Percentiles rank a stretch among this genome's conserved stretches.
phyloP scores from a whole-genome alignment of 176 grass and related monocot species.

The Aegilops umbellulata region DNA sequence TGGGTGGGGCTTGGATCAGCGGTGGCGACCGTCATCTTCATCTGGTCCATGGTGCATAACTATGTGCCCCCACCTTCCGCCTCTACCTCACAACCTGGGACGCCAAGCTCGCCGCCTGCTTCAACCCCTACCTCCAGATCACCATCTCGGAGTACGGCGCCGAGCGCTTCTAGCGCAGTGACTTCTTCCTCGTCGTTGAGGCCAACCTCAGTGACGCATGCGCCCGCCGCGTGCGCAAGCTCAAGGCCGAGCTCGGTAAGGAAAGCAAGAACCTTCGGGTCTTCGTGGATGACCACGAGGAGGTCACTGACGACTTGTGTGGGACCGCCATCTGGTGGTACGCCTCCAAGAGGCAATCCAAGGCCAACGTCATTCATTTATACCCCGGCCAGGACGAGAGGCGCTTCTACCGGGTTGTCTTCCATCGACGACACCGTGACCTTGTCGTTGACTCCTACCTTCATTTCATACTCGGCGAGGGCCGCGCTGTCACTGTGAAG shows the following conservation, averaged over 20 bases:
- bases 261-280: background rate
- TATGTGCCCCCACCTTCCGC: too few relatives aligned
- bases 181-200: too few relatives aligned
- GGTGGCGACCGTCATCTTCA: too few relatives aligned
- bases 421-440: slow-evolving; percentile 29
- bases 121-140: too few relatives aligned
- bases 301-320: slow-evolving; percentile 15
- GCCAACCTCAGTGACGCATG: too few relatives aligned
- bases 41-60: too few relatives aligned
- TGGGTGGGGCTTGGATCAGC: too few relatives aligned
- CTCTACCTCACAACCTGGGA: too few relatives aligned
- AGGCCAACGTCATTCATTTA: background rate
- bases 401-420: slow-evolving; percentile 32
- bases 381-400: background rate
- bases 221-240: background rate
- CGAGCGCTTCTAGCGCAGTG: too few relatives aligned
- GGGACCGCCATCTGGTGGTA: slow-evolving; percentile 31
- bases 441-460: slow-evolving; percentile 9
- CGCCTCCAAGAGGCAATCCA: background rate
- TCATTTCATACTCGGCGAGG: background rate
- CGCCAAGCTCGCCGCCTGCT: too few relatives aligned
- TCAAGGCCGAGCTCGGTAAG: slow-evolving; percentile 37
- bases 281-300: slow-evolving; percentile 27
- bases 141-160: too few relatives aligned
- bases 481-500: background rate